These are phyloP conservation scores for Nelumbo lutea DNA, from an alignment of 164 flowering plant genomes.

Conservation along the genomic window DNA sequence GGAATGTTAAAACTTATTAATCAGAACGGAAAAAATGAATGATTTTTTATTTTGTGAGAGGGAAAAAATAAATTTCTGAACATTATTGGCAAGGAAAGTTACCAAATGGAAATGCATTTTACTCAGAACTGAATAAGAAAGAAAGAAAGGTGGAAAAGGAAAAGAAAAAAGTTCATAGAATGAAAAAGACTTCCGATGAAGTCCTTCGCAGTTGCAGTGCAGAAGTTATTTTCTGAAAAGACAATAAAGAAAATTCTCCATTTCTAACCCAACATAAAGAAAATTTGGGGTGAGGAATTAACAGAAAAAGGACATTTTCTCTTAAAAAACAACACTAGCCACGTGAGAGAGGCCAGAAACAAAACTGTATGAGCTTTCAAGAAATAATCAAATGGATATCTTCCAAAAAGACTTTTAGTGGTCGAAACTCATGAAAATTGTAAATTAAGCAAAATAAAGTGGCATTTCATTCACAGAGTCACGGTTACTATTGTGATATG, in stretches of 20 bases:
- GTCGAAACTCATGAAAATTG: too few relatives aligned
- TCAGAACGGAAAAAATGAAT: neutral
- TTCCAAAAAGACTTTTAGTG: too few relatives aligned
- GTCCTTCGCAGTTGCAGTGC: neutral
- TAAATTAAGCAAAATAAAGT: too few relatives aligned
- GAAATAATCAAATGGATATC: too few relatives aligned
- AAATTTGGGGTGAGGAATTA: neutral
- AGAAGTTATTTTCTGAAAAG: neutral
- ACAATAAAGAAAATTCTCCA: neutral
- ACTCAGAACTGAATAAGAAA: neutral
- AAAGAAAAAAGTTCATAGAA: neutral
- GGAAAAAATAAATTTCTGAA: neutral
- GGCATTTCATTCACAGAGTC: too few relatives aligned
- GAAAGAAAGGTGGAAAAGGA: neutral
- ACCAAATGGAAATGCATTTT: neutral
- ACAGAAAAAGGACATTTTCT: too few relatives aligned
- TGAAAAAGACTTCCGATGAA: too few relatives aligned
- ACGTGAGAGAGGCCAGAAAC: too few relatives aligned
- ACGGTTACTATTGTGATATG: too few relatives aligned
- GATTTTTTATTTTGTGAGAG: neutral
- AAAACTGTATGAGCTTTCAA: too few relatives aligned
- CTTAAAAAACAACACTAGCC: too few relatives aligned
- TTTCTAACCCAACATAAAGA: neutral
- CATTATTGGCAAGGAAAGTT: neutral
- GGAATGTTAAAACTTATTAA: neutral